Conservation (phyloP, 1,284 basidiomycete genomes). For the Cryptococcus wingfieldii region DNA sequence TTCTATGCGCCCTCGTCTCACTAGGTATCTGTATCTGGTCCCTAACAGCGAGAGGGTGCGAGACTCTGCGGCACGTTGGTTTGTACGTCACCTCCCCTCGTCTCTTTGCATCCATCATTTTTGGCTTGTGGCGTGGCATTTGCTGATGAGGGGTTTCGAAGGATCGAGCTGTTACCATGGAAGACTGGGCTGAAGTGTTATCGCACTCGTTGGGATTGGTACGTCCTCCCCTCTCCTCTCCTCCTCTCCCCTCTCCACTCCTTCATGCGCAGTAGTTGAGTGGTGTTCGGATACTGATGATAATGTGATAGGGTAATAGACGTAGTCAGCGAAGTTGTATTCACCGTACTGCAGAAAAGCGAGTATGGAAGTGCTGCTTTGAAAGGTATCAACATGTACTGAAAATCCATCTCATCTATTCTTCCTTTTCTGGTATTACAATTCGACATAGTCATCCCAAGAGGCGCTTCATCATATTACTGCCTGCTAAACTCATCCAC, state of each 20-base stretch:
- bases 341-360: not conserved
- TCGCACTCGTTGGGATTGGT: constrained; percentile 16
- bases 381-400: not conserved
- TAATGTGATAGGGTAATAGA: not conserved
- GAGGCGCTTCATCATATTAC: no score
- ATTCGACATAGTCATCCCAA: no score
- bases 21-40: constrained; percentile 7
- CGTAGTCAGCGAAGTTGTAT: not conserved
- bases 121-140: not conserved
- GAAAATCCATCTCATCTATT: no score
- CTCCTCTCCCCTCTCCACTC: not conserved
- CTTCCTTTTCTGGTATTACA: no score
- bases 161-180: constrained; percentile 16
- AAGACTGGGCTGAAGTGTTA: constrained; percentile 15
- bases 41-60: constrained; percentile 9
- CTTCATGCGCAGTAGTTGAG: not conserved
- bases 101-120: not conserved
- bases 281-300: no score
- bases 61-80: constrained; percentile 10
- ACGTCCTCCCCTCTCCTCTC: not conserved
- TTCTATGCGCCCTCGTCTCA: constrained; percentile 7
- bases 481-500: no score
- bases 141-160: not conserved
- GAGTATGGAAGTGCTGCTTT: not conserved
- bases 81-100: constrained; percentile 2